These are phyloP conservation scores for Mrakia gelida DNA, from an alignment of 768 basidiomycete species.

Conservation along the genomic window DNA sequence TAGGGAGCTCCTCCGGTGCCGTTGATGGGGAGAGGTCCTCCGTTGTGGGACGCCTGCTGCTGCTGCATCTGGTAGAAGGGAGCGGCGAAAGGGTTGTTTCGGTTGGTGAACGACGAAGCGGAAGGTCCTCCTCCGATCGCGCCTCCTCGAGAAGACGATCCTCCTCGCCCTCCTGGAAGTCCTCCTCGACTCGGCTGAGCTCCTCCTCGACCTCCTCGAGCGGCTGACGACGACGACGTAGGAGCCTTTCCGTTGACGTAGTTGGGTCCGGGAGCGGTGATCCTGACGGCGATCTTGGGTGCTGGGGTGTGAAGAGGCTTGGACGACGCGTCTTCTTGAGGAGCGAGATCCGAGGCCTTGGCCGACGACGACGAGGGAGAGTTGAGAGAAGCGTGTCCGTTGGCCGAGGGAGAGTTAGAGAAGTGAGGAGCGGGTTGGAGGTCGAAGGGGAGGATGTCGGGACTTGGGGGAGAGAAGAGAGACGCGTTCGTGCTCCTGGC, in stretches of 20 bases:
- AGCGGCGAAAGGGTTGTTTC: slow-evolving; percentile 17
- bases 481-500: neutral
- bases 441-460: slow-evolving; percentile 2
- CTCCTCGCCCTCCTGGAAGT: neutral
- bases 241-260: slow-evolving; percentile 6
- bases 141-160: neutral
- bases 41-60: slow-evolving; percentile 9
- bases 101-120: neutral
- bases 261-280: neutral
- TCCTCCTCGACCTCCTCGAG: slow-evolving; percentile 1
- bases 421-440: neutral
- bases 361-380: neutral
- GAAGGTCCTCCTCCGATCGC: neutral
- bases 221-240: neutral
- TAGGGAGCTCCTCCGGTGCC: neutral
- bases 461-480: neutral
- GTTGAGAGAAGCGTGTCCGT: neutral
- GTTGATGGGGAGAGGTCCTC: neutral
- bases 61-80: slow-evolving; percentile 23
- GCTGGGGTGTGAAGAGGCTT: slow-evolving; percentile 1
- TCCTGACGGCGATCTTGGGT: neutral
- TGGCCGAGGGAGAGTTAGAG: neutral
- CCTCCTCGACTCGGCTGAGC: neutral
- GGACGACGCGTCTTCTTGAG: neutral
- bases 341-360: neutral